A percentile compares a stretch with the other conserved stretches of the same genome.
phyloP scores from a whole-genome alignment of 2,329 filamentous ascomycete species.

The Paecilomyces formosus region DNA sequence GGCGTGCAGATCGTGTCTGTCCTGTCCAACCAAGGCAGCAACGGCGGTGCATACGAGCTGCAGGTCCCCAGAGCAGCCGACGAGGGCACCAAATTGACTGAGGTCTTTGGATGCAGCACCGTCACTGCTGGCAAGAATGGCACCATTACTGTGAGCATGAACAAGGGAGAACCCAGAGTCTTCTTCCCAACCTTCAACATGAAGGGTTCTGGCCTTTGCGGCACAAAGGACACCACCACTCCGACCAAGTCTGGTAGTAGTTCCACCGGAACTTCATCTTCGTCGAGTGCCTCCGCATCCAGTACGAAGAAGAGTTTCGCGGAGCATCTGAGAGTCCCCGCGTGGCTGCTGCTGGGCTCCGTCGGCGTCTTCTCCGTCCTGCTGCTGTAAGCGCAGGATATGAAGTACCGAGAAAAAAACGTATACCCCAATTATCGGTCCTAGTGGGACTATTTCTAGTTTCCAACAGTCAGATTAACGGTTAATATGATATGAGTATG shows the following conservation, averaged over 20 bases:
- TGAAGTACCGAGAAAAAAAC: neutral
- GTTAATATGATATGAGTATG: neutral
- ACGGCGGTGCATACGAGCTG: constrained; percentile 35
- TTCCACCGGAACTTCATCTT: neutral
- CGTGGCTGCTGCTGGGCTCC: neutral
- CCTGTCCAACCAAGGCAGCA: constrained; percentile 30
- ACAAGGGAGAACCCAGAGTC: constrained; percentile 14
- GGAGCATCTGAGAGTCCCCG: neutral
- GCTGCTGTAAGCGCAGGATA: neutral
- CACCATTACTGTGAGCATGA: constrained; percentile 11
- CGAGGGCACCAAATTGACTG: constrained; percentile 23
- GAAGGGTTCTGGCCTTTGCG: constrained; percentile 15
- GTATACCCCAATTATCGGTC: neutral
- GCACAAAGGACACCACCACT: neutral
- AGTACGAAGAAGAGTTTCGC: neutral
- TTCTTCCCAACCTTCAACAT: constrained; percentile 14
- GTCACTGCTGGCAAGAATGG: constrained; percentile 12
- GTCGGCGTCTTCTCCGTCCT: neutral
- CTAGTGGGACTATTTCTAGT: neutral
- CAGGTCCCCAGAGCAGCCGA: constrained; percentile 40
- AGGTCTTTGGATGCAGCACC: constrained; percentile 28
- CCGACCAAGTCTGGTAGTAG: neutral
- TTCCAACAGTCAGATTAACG: too few relatives aligned
- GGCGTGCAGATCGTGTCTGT: constrained; percentile 30
- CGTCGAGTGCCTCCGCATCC: neutral